Conservation (phyloP, 306 rosid species). For the Pueraria montana region DNA sequence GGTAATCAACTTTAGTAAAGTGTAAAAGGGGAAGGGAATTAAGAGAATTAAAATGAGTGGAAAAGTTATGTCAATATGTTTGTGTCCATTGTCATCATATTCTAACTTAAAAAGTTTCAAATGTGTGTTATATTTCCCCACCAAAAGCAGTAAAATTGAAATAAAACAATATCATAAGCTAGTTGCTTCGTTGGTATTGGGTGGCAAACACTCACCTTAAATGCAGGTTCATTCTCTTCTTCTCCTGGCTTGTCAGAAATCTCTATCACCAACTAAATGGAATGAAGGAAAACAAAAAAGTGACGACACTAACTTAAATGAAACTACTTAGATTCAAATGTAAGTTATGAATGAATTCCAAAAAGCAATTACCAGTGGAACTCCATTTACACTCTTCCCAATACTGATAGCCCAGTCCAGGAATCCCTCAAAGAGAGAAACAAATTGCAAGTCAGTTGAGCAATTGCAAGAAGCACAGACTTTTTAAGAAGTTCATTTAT, state of each 20-base stretch:
- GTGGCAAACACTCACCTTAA: slow-evolving; percentile 73
- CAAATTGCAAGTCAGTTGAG: slow-evolving; percentile 62
- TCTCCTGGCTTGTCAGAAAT: slow-evolving; percentile 95
- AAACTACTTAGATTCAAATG: slow-evolving; percentile 16
- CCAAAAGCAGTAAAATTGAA: slow-evolving; percentile 5
- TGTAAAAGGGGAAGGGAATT: neutral
- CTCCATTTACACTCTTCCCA: slow-evolving; percentile 89
- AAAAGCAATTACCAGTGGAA: slow-evolving; percentile 82
- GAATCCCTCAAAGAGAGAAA: slow-evolving; percentile 80
- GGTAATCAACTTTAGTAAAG: neutral
- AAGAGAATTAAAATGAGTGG: neutral
- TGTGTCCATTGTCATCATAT: neutral
- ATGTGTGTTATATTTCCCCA: neutral
- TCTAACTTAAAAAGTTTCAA: neutral
- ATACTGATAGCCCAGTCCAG: slow-evolving; percentile 78
- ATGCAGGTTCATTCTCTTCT: slow-evolving; percentile 92
- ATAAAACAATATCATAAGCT: slow-evolving; percentile 11
- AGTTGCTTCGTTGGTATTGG: slow-evolving; percentile 26
- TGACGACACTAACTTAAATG: slow-evolving; percentile 29
- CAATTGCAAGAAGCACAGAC: slow-evolving; percentile 33
- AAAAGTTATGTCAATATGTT: neutral
- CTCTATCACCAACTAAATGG: slow-evolving; percentile 90
- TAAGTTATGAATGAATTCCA: slow-evolving; percentile 32
- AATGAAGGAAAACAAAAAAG: slow-evolving; percentile 42
- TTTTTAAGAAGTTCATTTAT: slow-evolving; percentile 7